Evolutionary conservation across 2,329 filamentous ascomycete genomes (phyloP).

Genomic region (Arthrocladium fulminans): DNA sequence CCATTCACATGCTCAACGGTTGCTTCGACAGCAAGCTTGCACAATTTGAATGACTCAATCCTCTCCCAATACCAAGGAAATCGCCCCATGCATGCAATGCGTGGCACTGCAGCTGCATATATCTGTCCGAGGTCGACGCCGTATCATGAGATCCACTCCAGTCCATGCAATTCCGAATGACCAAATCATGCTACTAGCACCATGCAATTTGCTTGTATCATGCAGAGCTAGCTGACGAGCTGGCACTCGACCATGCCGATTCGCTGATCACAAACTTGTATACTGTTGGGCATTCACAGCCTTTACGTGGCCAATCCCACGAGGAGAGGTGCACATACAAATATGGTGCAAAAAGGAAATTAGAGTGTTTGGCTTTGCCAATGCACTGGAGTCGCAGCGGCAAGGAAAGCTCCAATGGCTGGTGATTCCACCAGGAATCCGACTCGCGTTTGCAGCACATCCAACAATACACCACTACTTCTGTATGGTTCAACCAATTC

Average conservation of each 20-base stretch:
- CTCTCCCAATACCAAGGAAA: background rate
- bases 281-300: background rate
- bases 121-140: background rate
- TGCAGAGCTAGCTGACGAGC: background rate
- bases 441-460: background rate
- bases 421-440: background rate
- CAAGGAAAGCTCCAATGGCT: conserved; percentile 5
- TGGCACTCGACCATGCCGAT: background rate
- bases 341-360: background rate
- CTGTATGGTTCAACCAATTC: conserved; percentile 1
- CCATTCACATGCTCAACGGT: background rate
- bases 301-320: background rate
- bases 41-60: conserved; percentile 1
- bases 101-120: background rate
- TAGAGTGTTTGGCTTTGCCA: background rate
- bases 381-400: background rate
- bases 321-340: background rate
- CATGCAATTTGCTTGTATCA: conserved; percentile 1
- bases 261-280: background rate
- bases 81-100: background rate
- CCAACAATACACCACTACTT: background rate
- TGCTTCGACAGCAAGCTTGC: background rate
- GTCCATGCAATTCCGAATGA: background rate
- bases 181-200: background rate
- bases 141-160: background rate